Base-by-base conservation (phyloP, 1,284 basidiomycete species). In the Tylopilus orsonianus region DNA sequence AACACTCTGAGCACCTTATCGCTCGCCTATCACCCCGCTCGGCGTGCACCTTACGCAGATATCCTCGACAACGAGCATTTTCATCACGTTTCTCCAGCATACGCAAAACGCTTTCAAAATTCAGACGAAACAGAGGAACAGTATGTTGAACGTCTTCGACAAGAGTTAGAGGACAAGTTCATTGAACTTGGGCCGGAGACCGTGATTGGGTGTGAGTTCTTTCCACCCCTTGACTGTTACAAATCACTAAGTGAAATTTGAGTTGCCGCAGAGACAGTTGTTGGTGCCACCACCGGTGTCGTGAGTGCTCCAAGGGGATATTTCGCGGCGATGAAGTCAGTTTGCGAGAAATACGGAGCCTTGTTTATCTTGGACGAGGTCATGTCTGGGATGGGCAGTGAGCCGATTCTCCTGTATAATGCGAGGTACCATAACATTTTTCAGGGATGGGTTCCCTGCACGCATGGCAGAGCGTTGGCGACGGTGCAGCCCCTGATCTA, bases 331-430 rank as follows among this genome's bases (percentile, higher is more conserved):
- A 90, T 93, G 80, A 90, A 89, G 60, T 80, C 80, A 7, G 87
- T 94, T n/a, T 93, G 91, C 59, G 80, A 90, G 45, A 89, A 88
- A 61, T 87, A 93, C 56, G 91, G 87, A 5, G 88, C 87, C 1
- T 68, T 94, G n/a, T 84, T 93, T 64, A 88, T 92, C 38, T 76
- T 93, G 35, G 91, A 94, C 61, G 91, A 94, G 69, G 80, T 87
- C 52, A 87, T 87, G 92, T 85, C 85, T 59, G 90, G 90, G 26
- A 90, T 92, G 84, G 90, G 89, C 36, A 81, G 90, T 81, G 66
- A 70, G 83, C 71, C 20, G 29, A 16, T 24, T 44, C 26, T 20
- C 9, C 49, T 42, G 8, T 29, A 16, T 9, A 12, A 1, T 35
- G 20, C 47, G 33, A 14, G 46, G 12, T 41, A 18, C 32, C 50